Conservation (phyloP, 257 asterid species). For the Plantago ovata region DNA sequence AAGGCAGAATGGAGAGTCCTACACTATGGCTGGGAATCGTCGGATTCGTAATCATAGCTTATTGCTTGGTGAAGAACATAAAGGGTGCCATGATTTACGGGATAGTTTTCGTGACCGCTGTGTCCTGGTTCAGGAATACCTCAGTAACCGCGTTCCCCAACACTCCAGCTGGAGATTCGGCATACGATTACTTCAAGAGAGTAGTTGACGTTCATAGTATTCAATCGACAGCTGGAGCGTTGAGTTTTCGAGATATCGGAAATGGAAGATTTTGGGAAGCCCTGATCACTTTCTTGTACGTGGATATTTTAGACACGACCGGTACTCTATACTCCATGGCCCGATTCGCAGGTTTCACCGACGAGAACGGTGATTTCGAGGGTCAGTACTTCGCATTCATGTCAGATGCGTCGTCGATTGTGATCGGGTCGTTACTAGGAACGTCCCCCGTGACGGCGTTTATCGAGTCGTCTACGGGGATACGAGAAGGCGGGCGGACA, state of each 20-base stretch:
- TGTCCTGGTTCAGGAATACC: conserved; percentile 89
- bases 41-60: conserved; percentile 77
- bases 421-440: conserved; percentile 76
- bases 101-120: conserved; percentile 71
- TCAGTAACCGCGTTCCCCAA: conserved; percentile 63
- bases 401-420: conserved; percentile 86
- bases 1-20: conserved; percentile 83
- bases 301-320: conserved; percentile 79
- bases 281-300: conserved; percentile 69
- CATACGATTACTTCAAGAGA: conserved; percentile 57
- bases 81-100: conserved; percentile 97
- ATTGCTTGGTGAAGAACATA: conserved; percentile 60
- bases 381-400: conserved; percentile 91
- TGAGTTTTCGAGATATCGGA: conserved; percentile 69
- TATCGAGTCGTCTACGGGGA: conserved; percentile 91
- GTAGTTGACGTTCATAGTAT: conserved; percentile 71
- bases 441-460: conserved; percentile 91
- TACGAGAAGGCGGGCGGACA: conserved; percentile 89
- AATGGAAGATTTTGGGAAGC: conserved; percentile 80
- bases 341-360: conserved; percentile 79
- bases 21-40: conserved; percentile 84
- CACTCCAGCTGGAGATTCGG: conserved; percentile 57
- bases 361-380: conserved; percentile 61
- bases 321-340: conserved; percentile 92
- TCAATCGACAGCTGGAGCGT: conserved; percentile 69